Evolutionary conservation across 495 filamentous ascomycete genomes (phyloP).

Genomic region (Penicillium robsamsonii): DNA sequence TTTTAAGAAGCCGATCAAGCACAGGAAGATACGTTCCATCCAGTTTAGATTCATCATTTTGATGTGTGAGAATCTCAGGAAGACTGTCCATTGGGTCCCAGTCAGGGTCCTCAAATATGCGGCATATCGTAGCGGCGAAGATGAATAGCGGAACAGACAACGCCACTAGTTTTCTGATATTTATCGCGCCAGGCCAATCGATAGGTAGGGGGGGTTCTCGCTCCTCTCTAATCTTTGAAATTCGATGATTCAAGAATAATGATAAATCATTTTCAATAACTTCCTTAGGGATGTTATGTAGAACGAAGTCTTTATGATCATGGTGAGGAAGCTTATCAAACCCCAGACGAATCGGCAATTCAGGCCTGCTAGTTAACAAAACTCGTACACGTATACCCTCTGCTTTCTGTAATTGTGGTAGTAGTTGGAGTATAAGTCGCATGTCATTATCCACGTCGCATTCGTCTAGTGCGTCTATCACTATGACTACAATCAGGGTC

Average conservation of each 20-base stretch:
- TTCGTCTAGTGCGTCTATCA: not conserved
- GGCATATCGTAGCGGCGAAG: slow-evolving; percentile 30
- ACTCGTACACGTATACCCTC: slow-evolving; percentile 14
- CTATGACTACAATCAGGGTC: not conserved
- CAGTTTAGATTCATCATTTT: slow-evolving; percentile 12
- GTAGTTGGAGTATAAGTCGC: slow-evolving; percentile 24
- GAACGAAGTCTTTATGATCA: slow-evolving; percentile 1
- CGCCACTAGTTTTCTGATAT: slow-evolving; percentile 8
- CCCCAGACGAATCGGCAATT: slow-evolving; percentile 38
- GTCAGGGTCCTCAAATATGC: slow-evolving; percentile 18
- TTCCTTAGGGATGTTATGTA: slow-evolving; percentile 16
- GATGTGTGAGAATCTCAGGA: slow-evolving; percentile 15
- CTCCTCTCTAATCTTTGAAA: slow-evolving; percentile 13
- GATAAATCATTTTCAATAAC: slow-evolving; percentile 25
- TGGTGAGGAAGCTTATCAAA: slow-evolving; percentile 11
- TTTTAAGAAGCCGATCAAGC: slow-evolving; percentile 19
- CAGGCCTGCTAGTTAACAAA: slow-evolving; percentile 44
- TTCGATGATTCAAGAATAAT: slow-evolving; percentile 17
- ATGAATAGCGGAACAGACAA: slow-evolving; percentile 30
- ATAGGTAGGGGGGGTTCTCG: not conserved
- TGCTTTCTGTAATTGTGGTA: slow-evolving; percentile 14
- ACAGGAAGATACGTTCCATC: slow-evolving; percentile 26
- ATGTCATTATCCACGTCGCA: not conserved
- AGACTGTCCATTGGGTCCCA: slow-evolving; percentile 18
- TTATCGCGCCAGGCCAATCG: slow-evolving; percentile 39